phyloP scores from a whole-genome alignment of 495 filamentous ascomycete species.

The Aspergillus sclerotioniger region DNA sequence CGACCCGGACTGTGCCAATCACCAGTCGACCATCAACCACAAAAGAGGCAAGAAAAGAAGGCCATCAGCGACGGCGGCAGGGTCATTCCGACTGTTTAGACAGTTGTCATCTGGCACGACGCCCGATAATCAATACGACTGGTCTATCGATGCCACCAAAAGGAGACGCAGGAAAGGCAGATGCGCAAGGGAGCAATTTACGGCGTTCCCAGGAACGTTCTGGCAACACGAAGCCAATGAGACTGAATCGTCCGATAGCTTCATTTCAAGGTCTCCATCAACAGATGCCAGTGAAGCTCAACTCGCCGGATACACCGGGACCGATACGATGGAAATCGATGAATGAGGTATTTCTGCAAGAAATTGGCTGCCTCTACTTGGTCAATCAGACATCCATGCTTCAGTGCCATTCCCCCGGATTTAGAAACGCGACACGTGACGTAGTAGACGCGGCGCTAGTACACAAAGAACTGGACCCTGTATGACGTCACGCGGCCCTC shows the following conservation, averaged over 20 bases:
- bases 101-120: neutral
- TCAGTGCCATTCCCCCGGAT: neutral
- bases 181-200: slow-evolving; percentile 6
- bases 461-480: neutral
- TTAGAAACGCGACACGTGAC: slow-evolving; percentile 8
- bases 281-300: slow-evolving; percentile 13
- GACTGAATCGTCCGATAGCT: slow-evolving; percentile 19
- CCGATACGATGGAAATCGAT: slow-evolving; percentile 25
- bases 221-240: slow-evolving; percentile 17
- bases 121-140: slow-evolving; percentile 14
- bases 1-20: slow-evolving; percentile 19
- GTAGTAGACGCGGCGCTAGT: slow-evolving; percentile 1
- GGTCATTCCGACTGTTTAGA: neutral
- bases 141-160: slow-evolving; percentile 24
- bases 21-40: neutral
- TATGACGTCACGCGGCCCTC: slow-evolving; percentile 29
- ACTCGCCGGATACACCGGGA: slow-evolving; percentile 1
- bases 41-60: slow-evolving; percentile 43
- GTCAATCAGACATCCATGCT: neutral
- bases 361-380: neutral
- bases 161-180: slow-evolving; percentile 27
- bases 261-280: slow-evolving; percentile 17
- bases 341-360: neutral
- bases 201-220: slow-evolving; percentile 3
- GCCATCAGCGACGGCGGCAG: slow-evolving; percentile 12